Conservation (phyloP, 139 green algal species). For the Astrephomene gubernaculifera region DNA sequence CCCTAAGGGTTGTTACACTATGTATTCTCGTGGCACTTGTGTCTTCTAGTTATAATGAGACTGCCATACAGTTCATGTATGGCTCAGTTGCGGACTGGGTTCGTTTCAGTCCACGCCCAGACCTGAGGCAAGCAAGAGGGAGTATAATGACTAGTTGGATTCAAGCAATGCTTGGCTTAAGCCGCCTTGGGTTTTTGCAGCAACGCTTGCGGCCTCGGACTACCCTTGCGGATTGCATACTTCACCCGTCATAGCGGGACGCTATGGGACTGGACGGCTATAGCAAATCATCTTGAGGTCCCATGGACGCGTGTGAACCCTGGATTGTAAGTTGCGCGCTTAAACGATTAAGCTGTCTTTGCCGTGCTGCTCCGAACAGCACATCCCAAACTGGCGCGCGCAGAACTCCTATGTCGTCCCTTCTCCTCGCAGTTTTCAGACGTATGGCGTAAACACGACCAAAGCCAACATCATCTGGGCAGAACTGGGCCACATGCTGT, state of each 20-base stretch:
- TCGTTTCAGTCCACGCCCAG: neutral
- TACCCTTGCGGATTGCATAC: neutral
- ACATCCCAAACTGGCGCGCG: neutral
- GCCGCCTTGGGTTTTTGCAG: neutral
- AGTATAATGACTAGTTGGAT: neutral
- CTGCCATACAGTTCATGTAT: neutral
- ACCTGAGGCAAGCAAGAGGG: neutral
- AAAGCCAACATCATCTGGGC: neutral
- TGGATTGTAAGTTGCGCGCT: neutral
- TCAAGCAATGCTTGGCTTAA: neutral
- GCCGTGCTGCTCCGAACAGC: neutral
- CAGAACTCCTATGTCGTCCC: neutral
- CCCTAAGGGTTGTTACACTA: too few relatives aligned
- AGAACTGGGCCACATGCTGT: neutral
- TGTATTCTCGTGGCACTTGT: too few relatives aligned
- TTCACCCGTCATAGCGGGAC: constrained; percentile 25
- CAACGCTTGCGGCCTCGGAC: neutral
- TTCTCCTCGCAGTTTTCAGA: neutral
- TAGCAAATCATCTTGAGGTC: neutral
- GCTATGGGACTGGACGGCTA: constrained; percentile 27
- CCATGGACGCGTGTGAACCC: constrained; percentile 12
- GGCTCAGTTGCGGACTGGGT: neutral
- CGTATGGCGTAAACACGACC: neutral
- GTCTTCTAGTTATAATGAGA: too few relatives aligned
- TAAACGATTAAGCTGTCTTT: neutral